Percentiles rank a stretch among this genome's conserved stretches.
Evolutionary conservation across 78 protist genomes (phyloP).

Genomic region (Speleostelium caveatum): DNA sequence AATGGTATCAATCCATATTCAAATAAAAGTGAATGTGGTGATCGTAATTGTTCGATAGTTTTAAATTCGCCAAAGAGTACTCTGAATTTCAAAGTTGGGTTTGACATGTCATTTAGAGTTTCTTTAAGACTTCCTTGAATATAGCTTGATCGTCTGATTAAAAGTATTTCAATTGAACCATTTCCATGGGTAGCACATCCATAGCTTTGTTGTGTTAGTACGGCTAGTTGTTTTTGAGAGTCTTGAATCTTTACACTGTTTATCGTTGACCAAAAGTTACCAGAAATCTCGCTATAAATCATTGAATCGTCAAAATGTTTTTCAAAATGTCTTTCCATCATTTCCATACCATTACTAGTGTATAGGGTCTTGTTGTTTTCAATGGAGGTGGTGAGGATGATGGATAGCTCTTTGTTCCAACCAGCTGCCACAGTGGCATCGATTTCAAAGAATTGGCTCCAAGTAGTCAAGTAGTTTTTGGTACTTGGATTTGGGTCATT

Average conservation of each 20-base stretch:
- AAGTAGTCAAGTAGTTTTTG: too few relatives aligned
- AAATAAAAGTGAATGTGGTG: conserved; percentile 54
- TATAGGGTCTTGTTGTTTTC: conserved; percentile 1
- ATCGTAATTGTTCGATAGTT: background rate
- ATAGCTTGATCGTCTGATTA: conserved; percentile 45
- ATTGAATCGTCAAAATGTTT: conserved; percentile 29
- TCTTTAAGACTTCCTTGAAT: conserved; percentile 53
- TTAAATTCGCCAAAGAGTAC: conserved; percentile 22
- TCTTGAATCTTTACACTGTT: conserved; percentile 18
- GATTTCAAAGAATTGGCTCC: conserved; percentile 54
- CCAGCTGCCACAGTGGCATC: conserved; percentile 41
- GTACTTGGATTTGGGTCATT: conserved; percentile 2
- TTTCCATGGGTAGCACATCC: conserved; percentile 30
- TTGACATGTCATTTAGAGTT: conserved; percentile 45
- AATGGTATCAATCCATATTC: conserved; percentile 49
- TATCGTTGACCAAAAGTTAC: conserved; percentile 54
- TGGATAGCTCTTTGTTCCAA: conserved; percentile 45
- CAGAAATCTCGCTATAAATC: conserved; percentile 19
- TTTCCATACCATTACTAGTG: conserved; percentile 63
- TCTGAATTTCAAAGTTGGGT: conserved; percentile 4
- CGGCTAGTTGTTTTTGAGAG: conserved; percentile 8
- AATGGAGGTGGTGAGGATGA: conserved; percentile 31
- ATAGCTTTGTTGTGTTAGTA: conserved; percentile 17
- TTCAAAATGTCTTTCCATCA: conserved; percentile 24
- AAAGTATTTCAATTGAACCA: conserved; percentile 36